Percentiles rank a stretch among this genome's conserved stretches.
Conservation (phyloP, 164 flowering plant species). For the Cinnamomum micranthum region DNA sequence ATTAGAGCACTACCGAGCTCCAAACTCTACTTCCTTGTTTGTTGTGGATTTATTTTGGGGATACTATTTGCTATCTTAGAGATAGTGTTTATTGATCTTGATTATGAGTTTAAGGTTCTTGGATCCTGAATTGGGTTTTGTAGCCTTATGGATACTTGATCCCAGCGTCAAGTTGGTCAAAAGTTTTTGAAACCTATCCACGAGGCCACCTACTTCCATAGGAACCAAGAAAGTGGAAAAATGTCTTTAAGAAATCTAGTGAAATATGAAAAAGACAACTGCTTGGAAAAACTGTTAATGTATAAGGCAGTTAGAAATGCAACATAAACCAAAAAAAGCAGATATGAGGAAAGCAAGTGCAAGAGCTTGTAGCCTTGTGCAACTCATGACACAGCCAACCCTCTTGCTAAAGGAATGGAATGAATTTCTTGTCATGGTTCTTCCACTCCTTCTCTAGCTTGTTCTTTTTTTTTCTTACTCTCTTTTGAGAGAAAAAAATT, state of each 20-base stretch:
- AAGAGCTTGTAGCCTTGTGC: background rate
- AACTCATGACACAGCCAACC: background rate
- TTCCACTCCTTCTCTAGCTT: background rate
- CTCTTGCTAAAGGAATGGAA: background rate
- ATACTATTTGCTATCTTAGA: too few relatives aligned
- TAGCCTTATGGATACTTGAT: too few relatives aligned
- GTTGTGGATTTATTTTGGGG: too few relatives aligned
- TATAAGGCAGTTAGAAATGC: background rate
- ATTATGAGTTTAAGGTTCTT: too few relatives aligned
- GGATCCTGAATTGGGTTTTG: too few relatives aligned
- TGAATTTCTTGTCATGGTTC: background rate
- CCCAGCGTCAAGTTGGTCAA: too few relatives aligned
- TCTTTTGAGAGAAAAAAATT: too few relatives aligned
- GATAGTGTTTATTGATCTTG: too few relatives aligned
- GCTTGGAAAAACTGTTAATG: background rate
- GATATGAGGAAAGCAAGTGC: background rate
- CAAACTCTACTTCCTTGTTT: too few relatives aligned
- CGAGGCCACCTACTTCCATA: background rate
- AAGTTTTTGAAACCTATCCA: too few relatives aligned
- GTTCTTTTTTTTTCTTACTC: background rate
- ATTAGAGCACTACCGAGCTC: too few relatives aligned
- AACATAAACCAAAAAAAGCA: background rate
- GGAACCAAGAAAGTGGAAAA: conserved; percentile 1
- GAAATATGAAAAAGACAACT: background rate
- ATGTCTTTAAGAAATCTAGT: background rate